Evolutionary conservation across 768 basidiomycete genomes (phyloP), one percentile per base, ranked within the genome.

Genomic region (Mycena haematopus): DNA sequence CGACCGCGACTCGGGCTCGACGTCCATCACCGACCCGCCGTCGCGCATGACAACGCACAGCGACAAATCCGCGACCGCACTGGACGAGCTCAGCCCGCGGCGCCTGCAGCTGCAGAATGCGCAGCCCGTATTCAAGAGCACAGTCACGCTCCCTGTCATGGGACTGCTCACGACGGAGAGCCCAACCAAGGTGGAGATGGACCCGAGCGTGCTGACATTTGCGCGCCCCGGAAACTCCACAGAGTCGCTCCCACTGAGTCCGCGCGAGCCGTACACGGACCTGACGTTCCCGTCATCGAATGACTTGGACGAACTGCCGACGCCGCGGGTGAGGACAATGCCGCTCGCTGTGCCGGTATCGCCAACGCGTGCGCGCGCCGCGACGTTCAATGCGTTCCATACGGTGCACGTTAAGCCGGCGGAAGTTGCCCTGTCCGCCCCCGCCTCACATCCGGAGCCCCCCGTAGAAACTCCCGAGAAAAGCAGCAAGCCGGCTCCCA

Each of bases 211-310:
- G 38, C 77, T 90, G 67, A 79, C 79, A 19, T 88, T 95, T 74
- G 90, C 87, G 24, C 84, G 93, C 51, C 91, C 94, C 17, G 87
- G 83, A 13, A 82, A 84, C 54, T 91, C 89, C 14, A 93, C 93
- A 8, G 91, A 92, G 77, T 86, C 85, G 62, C 77, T 91, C 11
- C 84, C 83, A 3, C 53, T 72, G 24, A 69, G 58, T 44, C 68
- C 68, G 46, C 63, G 58, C 45, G 56, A 62, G 56, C 65, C 58
- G 29, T 64, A 59, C 46, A 53, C 62, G 36, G 49, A 63, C 55
- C n/a, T 60, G 38, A 55, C 52, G 38, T 67, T 67, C 47, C 66
- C 66, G 25, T 63, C 61, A 24, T 56, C 65, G 52, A 70, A 33
- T 50, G 64, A 56, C 33, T 68, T 42, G 63, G 69, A 73, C 42